A percentile compares a stretch with the other conserved stretches of the same genome.
Evolutionary conservation across 371 early-diverging fungal species (phyloP).

Genomic region (Rhizopus arrhizus): DNA sequence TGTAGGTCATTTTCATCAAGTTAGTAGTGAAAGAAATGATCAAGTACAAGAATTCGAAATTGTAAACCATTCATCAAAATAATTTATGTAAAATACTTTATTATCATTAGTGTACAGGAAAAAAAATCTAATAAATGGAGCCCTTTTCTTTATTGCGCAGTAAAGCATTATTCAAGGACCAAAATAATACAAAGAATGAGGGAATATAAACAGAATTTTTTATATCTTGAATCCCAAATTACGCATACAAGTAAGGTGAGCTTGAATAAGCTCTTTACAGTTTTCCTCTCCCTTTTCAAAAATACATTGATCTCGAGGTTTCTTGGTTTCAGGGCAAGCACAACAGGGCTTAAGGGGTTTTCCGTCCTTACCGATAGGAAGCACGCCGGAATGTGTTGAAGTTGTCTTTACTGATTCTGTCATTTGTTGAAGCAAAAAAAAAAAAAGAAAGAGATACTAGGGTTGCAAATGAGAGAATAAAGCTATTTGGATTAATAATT

Average conservation of each 20-base stretch:
- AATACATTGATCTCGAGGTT: conserved; percentile 87
- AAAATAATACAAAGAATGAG: too few relatives aligned
- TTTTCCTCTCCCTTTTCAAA: conserved; percentile 84
- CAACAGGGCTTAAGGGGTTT: conserved; percentile 92
- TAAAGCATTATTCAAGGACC: too few relatives aligned
- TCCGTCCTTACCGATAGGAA: conserved; percentile 58
- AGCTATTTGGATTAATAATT: too few relatives aligned
- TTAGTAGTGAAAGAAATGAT: conserved; percentile 16
- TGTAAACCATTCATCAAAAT: too few relatives aligned
- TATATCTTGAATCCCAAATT: conserved; percentile 92
- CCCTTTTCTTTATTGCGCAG: too few relatives aligned
- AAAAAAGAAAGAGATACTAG: conserved; percentile 10
- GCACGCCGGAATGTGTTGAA: conserved; percentile 47
- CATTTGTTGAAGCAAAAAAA: conserved; percentile 24
- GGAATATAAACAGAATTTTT: background rate
- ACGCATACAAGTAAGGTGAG: conserved; percentile 90
- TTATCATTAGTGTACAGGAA: too few relatives aligned
- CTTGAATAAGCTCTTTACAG: conserved; percentile 85
- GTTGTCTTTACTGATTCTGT: conserved; percentile 47
- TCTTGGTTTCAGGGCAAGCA: conserved; percentile 94
- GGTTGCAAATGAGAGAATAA: background rate
- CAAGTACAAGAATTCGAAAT: conserved; percentile 26
- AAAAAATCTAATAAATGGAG: too few relatives aligned
- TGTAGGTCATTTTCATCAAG: conserved; percentile 35
- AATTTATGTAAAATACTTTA: too few relatives aligned